Conservation (phyloP, 2,329 filamentous ascomycete species). For the Calonectria crousiana region DNA sequence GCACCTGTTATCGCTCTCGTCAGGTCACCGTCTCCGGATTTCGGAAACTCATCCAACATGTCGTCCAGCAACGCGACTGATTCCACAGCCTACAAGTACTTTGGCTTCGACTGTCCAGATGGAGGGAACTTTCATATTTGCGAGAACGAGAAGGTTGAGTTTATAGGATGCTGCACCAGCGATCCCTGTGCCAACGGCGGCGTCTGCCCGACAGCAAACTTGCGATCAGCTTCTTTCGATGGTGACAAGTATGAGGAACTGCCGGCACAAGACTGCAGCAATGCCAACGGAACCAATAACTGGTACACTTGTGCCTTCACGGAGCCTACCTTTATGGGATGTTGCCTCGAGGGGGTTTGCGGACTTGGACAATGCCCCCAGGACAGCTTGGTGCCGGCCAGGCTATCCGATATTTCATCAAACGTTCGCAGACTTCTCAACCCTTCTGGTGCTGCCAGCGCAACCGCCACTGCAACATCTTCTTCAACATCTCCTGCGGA, state of each 20-base stretch:
- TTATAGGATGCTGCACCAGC: constrained; percentile 56
- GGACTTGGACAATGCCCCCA: constrained; percentile 25
- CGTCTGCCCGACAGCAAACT: constrained; percentile 46
- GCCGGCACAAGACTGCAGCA: constrained; percentile 49
- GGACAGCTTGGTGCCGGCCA: constrained; percentile 27
- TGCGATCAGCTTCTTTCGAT: constrained; percentile 49
- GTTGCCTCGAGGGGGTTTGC: constrained; percentile 48
- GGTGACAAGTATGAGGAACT: constrained; percentile 46
- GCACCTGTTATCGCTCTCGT: not conserved
- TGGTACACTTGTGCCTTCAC: constrained; percentile 53
- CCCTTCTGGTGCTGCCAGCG: constrained; percentile 13
- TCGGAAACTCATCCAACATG: constrained; percentile 23
- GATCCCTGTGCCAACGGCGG: constrained; percentile 51
- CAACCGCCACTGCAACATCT: constrained; percentile 8
- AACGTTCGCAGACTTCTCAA: constrained; percentile 33
- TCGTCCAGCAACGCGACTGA: constrained; percentile 18
- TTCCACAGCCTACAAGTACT: constrained; percentile 1
- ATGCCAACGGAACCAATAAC: constrained; percentile 23
- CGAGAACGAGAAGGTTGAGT: constrained; percentile 45
- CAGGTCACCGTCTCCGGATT: not conserved
- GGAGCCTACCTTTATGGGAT: constrained; percentile 54
- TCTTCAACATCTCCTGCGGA: not conserved
- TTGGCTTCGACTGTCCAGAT: constrained; percentile 49
- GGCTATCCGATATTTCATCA: constrained; percentile 24
- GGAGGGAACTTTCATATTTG: constrained; percentile 55